phyloP scores from a whole-genome alignment of 2,329 filamentous ascomycete species.

The Ceratocystis lukuohia region DNA sequence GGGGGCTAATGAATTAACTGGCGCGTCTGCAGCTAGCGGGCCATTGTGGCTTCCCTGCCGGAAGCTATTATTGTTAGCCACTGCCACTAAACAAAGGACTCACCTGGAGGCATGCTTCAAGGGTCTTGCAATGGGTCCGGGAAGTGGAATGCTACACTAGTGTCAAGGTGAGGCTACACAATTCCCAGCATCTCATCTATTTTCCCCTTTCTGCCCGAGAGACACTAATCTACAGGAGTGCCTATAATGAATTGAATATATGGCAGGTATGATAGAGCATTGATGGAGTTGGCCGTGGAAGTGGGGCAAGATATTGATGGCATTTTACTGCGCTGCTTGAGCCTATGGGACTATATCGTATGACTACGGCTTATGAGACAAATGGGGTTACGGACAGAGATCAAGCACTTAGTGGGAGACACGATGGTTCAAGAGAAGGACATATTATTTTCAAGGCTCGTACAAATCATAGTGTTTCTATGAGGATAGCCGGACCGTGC shows the following conservation, averaged over 20 bases:
- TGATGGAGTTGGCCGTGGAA: no score
- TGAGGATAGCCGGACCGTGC: background rate
- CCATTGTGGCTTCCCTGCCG: background rate
- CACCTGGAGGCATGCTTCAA: background rate
- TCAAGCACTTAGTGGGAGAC: background rate
- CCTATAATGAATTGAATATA: background rate
- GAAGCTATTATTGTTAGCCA: background rate
- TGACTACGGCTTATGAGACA: background rate
- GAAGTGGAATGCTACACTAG: background rate
- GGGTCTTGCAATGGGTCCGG: background rate
- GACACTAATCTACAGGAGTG: background rate
- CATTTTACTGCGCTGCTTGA: background rate
- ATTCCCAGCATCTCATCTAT: background rate
- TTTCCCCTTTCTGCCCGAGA: background rate
- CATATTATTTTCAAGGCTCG: background rate
- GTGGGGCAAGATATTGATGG: no score
- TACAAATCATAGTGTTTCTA: background rate
- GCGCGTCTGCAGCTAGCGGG: background rate
- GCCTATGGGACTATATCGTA: background rate
- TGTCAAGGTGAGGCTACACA: background rate
- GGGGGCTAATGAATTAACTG: background rate
- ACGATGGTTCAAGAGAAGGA: background rate
- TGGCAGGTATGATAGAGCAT: no score
- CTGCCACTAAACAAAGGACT: background rate
- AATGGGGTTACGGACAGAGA: background rate